These are phyloP conservation scores for Penicillium sp. DNA, from an alignment of 2,329 filamentous ascomycete species.

Conservation along the genomic window DNA sequence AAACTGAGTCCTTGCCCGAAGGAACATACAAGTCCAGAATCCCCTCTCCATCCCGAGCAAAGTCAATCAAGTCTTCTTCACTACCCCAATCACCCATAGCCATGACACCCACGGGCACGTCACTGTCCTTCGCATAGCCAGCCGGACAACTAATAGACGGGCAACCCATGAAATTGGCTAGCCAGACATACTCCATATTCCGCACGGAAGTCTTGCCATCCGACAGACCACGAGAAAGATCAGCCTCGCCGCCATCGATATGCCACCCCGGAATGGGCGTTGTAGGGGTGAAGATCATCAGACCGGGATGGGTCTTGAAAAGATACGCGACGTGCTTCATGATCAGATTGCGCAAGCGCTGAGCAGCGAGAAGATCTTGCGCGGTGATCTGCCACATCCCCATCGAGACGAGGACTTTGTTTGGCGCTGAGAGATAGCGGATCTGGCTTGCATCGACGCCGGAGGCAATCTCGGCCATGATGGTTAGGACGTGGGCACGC, in stretches of 20 bases:
- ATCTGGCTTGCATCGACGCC: constrained; percentile 54
- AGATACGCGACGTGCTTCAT: constrained; percentile 77
- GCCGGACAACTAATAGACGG: constrained; percentile 75
- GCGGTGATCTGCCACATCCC: constrained; percentile 63
- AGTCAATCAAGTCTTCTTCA: constrained; percentile 55
- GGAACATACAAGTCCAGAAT: constrained; percentile 44
- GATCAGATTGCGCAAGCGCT: constrained; percentile 70
- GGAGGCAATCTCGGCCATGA: constrained; percentile 69
- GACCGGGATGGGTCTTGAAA: constrained; percentile 69
- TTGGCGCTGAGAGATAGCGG: constrained; percentile 62
- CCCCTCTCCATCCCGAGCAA: constrained; percentile 54
- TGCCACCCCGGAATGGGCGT: constrained; percentile 75
- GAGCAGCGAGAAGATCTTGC: constrained; percentile 70
- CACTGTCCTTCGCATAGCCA: constrained; percentile 61
- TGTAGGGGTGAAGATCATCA: constrained; percentile 79
- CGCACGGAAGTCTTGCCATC: constrained; percentile 73
- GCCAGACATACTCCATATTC: constrained; percentile 82
- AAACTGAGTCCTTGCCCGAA: constrained; percentile 27
- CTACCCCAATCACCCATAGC: constrained; percentile 58
- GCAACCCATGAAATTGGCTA: constrained; percentile 79
- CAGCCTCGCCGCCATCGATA: constrained; percentile 61
- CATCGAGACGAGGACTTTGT: constrained; percentile 68
- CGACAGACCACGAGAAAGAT: constrained; percentile 64
- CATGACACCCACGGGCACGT: constrained; percentile 55
- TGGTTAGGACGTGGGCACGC: constrained; percentile 74